Percentiles rank a stretch among this genome's conserved stretches.
These are phyloP conservation scores for Aspergillus pseudonomiae DNA, from an alignment of 2,329 filamentous ascomycete genomes.

Conservation along the genomic window DNA sequence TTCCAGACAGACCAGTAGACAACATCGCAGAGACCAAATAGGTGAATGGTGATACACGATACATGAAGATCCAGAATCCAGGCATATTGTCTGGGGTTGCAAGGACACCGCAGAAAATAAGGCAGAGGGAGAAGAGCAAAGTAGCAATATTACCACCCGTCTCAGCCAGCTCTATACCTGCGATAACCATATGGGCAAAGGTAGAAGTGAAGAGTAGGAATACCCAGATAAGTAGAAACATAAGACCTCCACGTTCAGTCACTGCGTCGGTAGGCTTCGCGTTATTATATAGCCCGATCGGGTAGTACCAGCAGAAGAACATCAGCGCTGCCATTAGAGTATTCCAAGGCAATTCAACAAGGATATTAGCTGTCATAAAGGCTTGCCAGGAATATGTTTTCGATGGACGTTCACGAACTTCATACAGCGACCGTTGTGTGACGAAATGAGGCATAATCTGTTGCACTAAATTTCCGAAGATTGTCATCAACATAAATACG, in stretches of 20 bases:
- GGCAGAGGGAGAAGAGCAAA: conserved; percentile 60
- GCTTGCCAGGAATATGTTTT: conserved; percentile 74
- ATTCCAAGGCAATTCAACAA: conserved; percentile 71
- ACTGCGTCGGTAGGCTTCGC: conserved; percentile 41
- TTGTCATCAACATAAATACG: conserved; percentile 80
- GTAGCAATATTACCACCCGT: conserved; percentile 67
- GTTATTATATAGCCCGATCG: conserved; percentile 52
- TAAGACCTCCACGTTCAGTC: conserved; percentile 61
- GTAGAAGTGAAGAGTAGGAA: conserved; percentile 72
- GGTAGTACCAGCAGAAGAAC: conserved; percentile 70
- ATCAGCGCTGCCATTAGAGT: conserved; percentile 65
- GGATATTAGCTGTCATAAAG: conserved; percentile 70
- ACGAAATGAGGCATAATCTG: conserved; percentile 63
- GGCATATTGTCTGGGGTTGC: conserved; percentile 62
- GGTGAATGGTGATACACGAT: conserved; percentile 67
- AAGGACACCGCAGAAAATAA: conserved; percentile 59
- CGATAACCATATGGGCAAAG: conserved; percentile 73
- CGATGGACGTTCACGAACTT: conserved; percentile 62
- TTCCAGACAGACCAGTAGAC: conserved; percentile 39
- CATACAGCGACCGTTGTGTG: conserved; percentile 60
- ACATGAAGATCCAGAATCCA: conserved; percentile 79
- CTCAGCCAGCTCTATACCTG: conserved; percentile 67
- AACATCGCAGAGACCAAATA: conserved; percentile 55
- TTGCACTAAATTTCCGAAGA: conserved; percentile 65
- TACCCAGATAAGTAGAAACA: conserved; percentile 65